Base-by-base conservation (phyloP, 208 protist genomes). In the Crithidia brevicula region DNA sequence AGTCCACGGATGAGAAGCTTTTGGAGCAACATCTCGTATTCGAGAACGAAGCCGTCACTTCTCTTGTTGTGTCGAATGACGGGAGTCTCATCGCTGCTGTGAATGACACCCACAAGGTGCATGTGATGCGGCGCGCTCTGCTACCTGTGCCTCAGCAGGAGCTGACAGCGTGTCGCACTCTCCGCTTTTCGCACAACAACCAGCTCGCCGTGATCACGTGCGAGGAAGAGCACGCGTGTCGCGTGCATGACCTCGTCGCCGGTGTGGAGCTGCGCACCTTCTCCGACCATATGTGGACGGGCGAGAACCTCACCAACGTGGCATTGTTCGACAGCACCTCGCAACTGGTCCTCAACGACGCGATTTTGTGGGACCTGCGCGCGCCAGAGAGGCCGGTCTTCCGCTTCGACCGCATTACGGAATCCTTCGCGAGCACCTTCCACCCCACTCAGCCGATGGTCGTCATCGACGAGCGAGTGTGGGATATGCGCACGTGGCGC, bases 371-470 rank as follows among this genome's bases (percentile, higher is more conserved):
- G 89, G 91, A 96, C 71, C 60, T 91, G 72, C 81, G 91, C 1
- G 86, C 77, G 46, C 61, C 58, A 30, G 75, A 88, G 27, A 81
- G 80, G 46, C 88, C 91, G 13, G 75, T 94, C 56, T 91, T 87
- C 57, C 82, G 88, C 46, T 96, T 96, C 69, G 91, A 96, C 63
- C 81, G 88, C 51, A 89, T 96, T 66, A 93, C 88, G 3, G 83
- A 93, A 57, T 89, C 84, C 0, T 93, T 93, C 67, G 82, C 83
- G 43, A 91, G 83, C 56, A 61, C 60, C 28, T 96, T 94, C 72
- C 91, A 96, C 67, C 91, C 91, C 22, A 82, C 53, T 18, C 79
- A 88, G 42, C 78, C 69, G 43, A 72, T 91, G 51, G 85, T 94
- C 31, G 74, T 96, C 31, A 88, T 96, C 43, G 91, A 96, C 60